Conservation (phyloP, 2,329 filamentous ascomycete genomes). For the Pseudopithomyces chartarum region DNA sequence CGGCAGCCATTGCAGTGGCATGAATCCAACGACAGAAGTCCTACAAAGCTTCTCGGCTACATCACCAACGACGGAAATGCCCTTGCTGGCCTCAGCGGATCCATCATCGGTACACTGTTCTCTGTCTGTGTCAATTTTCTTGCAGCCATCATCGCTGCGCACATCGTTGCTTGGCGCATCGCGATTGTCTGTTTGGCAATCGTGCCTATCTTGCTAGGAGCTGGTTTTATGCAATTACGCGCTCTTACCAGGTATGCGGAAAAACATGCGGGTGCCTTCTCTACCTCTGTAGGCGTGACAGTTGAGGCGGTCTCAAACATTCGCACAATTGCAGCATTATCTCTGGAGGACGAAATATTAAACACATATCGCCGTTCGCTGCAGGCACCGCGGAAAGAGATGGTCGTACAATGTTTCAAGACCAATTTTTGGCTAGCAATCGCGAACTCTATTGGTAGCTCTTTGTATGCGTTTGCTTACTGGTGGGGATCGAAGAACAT, state of each 20-base stretch:
- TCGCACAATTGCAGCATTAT: conserved; percentile 57
- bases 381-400: conserved; percentile 54
- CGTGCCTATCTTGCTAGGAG: conserved; percentile 70
- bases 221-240: conserved; percentile 71
- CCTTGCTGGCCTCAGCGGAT: conserved; percentile 71
- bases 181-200: conserved; percentile 72
- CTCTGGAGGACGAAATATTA: conserved; percentile 57
- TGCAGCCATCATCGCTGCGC: conserved; percentile 69
- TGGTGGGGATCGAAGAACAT: conserved; percentile 81
- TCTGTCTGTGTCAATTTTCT: conserved; percentile 71
- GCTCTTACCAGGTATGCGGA: conserved; percentile 65
- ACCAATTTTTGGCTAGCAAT: conserved; percentile 66
- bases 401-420: conserved; percentile 54
- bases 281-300: conserved; percentile 56
- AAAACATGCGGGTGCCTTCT: conserved; percentile 56
- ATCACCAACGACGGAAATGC: conserved; percentile 73
- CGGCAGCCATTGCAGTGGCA: conserved; percentile 74
- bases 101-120: conserved; percentile 71
- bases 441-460: conserved; percentile 65
- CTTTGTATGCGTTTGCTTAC: conserved; percentile 76
- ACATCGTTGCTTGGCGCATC: conserved; percentile 77
- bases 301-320: conserved; percentile 59
- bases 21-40: conserved; percentile 66
- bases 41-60: conserved; percentile 66
- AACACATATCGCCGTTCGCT: conserved; percentile 53